phyloP scores from a whole-genome alignment of 108 stramenopile species.

The Nitzschia sp. region DNA sequence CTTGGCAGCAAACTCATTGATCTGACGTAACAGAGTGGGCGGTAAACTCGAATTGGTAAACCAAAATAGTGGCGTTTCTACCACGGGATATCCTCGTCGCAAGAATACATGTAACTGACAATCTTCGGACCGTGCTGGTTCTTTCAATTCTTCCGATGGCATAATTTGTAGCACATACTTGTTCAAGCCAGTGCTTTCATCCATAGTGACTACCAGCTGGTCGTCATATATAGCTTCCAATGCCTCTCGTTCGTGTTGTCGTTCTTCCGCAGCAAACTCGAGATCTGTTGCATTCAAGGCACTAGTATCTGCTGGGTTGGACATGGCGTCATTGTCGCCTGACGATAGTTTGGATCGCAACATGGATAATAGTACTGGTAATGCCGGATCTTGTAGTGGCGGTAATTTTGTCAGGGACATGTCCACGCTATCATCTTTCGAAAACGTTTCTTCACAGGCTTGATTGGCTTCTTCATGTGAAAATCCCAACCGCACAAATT shows the following conservation, averaged over 20 bases:
- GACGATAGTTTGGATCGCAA: slow-evolving; percentile 9
- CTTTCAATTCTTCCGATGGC: slow-evolving; percentile 29
- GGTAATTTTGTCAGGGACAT: background rate
- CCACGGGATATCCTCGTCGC: slow-evolving; percentile 55
- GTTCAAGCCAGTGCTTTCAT: background rate
- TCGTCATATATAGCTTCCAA: slow-evolving; percentile 75
- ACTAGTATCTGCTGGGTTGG: background rate
- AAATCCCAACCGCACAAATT: slow-evolving; percentile 50
- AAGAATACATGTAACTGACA: slow-evolving; percentile 60
- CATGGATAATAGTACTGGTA: slow-evolving; percentile 5
- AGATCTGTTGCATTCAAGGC: slow-evolving; percentile 23
- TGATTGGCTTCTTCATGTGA: slow-evolving; percentile 30
- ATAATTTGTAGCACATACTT: slow-evolving; percentile 40
- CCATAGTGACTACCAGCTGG: slow-evolving; percentile 28
- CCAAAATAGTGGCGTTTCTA: slow-evolving; percentile 46
- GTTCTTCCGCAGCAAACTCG: slow-evolving; percentile 52
- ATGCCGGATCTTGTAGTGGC: slow-evolving; percentile 17
- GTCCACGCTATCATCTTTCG: slow-evolving; percentile 5
- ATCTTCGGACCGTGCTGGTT: slow-evolving; percentile 52
- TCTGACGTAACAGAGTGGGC: slow-evolving; percentile 57
- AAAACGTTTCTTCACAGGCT: slow-evolving; percentile 28
- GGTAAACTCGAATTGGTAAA: slow-evolving; percentile 63
- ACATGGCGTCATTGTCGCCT: background rate
- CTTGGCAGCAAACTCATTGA: slow-evolving; percentile 37
- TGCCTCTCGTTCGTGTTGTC: slow-evolving; percentile 66